phyloP scores from a whole-genome alignment of 2,329 filamentous ascomycete genomes.

The Clonostachys rhizophaga region DNA sequence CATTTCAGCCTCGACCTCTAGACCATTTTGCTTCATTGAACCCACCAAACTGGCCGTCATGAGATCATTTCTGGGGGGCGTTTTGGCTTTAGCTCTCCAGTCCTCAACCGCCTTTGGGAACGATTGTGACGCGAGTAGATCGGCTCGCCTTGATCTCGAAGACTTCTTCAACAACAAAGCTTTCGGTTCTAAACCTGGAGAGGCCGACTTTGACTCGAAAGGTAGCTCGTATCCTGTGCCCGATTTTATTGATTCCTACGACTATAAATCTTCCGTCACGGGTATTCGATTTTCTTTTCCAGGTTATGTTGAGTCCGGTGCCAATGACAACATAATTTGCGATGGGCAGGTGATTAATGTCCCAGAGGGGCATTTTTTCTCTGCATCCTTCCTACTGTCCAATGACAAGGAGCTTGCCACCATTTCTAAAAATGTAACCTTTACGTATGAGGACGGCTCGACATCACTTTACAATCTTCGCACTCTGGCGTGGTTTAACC shows the following conservation, averaged over 20 bases:
- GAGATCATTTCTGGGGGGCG: too few species aligned
- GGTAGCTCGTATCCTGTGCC: slow-evolving; percentile 34
- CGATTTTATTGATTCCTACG: slow-evolving; percentile 14
- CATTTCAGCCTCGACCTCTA: too few species aligned
- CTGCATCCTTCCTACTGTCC: slow-evolving; percentile 34
- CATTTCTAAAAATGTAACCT: slow-evolving; percentile 31
- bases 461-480: slow-evolving; percentile 32
- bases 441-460: slow-evolving; percentile 33
- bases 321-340: slow-evolving; percentile 36
- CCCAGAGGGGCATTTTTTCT: slow-evolving; percentile 23
- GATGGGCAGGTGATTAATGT: slow-evolving; percentile 29
- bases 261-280: slow-evolving; percentile 30
- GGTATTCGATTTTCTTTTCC: slow-evolving; percentile 35
- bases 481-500: slow-evolving; percentile 34
- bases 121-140: too few species aligned
- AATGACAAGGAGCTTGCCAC: slow-evolving; percentile 31
- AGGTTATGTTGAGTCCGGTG: slow-evolving; percentile 24
- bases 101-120: too few species aligned
- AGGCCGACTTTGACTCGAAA: slow-evolving; percentile 34
- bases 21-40: too few species aligned
- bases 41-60: too few species aligned
- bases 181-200: slow-evolving; percentile 35
- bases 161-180: slow-evolving; percentile 39
- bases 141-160: background rate
- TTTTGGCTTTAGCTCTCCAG: too few species aligned